Percentiles rank a stretch among this genome's conserved stretches.
These are phyloP conservation scores for Vinca minor DNA, from an alignment of 257 asterid species.

Conservation along the genomic window DNA sequence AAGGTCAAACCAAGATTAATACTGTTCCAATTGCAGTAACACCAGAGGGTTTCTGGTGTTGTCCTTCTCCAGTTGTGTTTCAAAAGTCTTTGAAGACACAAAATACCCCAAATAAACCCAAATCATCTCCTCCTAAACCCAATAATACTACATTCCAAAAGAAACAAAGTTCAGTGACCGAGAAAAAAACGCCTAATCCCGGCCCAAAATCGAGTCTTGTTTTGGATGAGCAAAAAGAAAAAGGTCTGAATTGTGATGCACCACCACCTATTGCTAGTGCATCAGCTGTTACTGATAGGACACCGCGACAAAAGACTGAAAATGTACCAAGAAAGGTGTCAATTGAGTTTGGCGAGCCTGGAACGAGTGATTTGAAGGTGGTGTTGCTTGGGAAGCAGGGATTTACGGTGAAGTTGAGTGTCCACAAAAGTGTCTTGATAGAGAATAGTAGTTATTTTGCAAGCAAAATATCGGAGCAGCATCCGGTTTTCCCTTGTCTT, in stretches of 20 bases:
- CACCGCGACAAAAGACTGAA: slow-evolving; percentile 45
- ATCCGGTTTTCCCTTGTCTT: slow-evolving; percentile 63
- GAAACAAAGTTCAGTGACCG: slow-evolving; percentile 38
- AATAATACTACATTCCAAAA: slow-evolving; percentile 28
- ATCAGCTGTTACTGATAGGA: slow-evolving; percentile 34
- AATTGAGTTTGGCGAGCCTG: slow-evolving; percentile 88
- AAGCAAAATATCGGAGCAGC: slow-evolving; percentile 38
- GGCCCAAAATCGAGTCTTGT: slow-evolving; percentile 26
- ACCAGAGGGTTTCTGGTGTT: slow-evolving; percentile 98
- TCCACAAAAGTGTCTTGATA: slow-evolving; percentile 53
- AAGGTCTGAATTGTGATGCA: slow-evolving; percentile 32
- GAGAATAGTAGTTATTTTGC: slow-evolving; percentile 65
- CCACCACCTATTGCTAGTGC: slow-evolving; percentile 29
- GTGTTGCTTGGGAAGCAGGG: slow-evolving; percentile 76
- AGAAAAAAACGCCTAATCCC: slow-evolving; percentile 32
- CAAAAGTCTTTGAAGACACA: slow-evolving; percentile 57
- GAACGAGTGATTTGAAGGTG: slow-evolving; percentile 75
- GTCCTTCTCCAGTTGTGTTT: slow-evolving; percentile 84
- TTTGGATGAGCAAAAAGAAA: slow-evolving; percentile 39
- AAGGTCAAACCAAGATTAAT: slow-evolving; percentile 59
- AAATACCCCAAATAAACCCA: slow-evolving; percentile 62
- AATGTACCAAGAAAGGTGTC: slow-evolving; percentile 61
- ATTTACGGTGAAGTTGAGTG: slow-evolving; percentile 73
- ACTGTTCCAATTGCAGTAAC: slow-evolving; percentile 93
- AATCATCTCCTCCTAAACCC: slow-evolving; percentile 30